Base-by-base conservation (phyloP, 148 eudicot genomes). In the Chenopodium album region DNA sequence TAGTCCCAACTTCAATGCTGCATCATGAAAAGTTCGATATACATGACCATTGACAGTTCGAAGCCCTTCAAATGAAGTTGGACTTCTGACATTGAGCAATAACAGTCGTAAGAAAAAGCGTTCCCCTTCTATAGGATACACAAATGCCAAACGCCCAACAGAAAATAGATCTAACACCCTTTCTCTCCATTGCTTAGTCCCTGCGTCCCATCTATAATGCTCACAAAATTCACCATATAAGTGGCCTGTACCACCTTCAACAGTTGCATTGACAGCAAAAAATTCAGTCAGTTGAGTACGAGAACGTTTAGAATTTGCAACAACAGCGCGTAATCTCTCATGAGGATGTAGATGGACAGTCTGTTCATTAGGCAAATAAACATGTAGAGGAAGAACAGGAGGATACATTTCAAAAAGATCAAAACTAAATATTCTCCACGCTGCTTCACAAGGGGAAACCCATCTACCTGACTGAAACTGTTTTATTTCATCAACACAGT, bases 371-470 rank as follows among this genome's bases (percentile, higher is more conserved):
- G 50, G 76, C 3, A 52, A 13, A 7, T 79, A 76, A 0, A 79
- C 20, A 0, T 23, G 68, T 0, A 79, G 12, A 1, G 68, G 68
- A 23, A 79, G 37, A 3, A 34, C 82, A 0, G 56, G 37, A 5
- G 81, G 81, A 20, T 79, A 31, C 52, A 82, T 83, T 4, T 83
- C 88, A 63, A 13, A 65, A 0, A 86, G n/a, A 7, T 12, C 34
- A 11, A 82, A 82, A 1, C 59, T 28, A 22, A 9, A 84, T 11
- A 84, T 75, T 12, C 86, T 7, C 82, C 83, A 84, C 0, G 48
- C 3, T 0, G 83, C 76, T 67, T 84, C 80, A 0, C 75, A 66
- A 11, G 84, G 34, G 7, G 80, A 80, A 7, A 84, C 44, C 80
- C 80, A 76, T 2, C 80, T 23, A 0, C 73, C 82, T 17, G 31